Percentiles rank a stretch among this genome's conserved stretches.
phyloP scores from a whole-genome alignment of 2,329 filamentous ascomycete species.

The Hymenoscyphus infarciens region DNA sequence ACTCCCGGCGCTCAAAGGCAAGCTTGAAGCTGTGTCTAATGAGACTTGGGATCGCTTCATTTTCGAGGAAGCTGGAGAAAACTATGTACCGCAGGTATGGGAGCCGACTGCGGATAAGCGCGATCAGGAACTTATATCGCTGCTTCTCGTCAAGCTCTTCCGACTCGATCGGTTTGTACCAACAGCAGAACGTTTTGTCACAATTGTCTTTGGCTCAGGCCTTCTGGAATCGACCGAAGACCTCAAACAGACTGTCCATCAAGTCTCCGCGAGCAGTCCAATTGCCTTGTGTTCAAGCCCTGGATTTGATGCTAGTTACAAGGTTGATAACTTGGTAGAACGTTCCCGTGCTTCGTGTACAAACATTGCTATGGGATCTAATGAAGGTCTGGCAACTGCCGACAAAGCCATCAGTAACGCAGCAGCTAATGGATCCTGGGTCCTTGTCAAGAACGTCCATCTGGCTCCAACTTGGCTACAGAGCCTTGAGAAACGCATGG shows the following conservation, averaged over 20 bases:
- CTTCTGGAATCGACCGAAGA: slow-evolving; percentile 84
- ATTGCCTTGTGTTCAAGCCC: slow-evolving; percentile 92
- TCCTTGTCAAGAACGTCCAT: slow-evolving; percentile 98
- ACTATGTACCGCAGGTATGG: slow-evolving; percentile 75
- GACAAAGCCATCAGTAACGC: slow-evolving; percentile 95
- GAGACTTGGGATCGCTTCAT: slow-evolving; percentile 80
- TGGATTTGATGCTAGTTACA: slow-evolving; percentile 98
- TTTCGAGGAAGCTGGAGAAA: slow-evolving; percentile 80
- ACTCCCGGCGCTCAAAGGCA: slow-evolving; percentile 69
- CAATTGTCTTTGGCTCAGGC: slow-evolving; percentile 75
- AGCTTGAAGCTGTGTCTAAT: slow-evolving; percentile 58
- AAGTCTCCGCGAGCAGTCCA: slow-evolving; percentile 79
- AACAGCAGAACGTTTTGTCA: slow-evolving; percentile 85
- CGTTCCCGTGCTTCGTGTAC: slow-evolving; percentile 78
- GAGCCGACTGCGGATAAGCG: slow-evolving; percentile 58
- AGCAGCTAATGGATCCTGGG: slow-evolving; percentile 89
- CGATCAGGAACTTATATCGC: slow-evolving; percentile 75
- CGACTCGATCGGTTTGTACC: slow-evolving; percentile 94
- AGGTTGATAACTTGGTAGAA: slow-evolving; percentile 93
- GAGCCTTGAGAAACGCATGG: slow-evolving; percentile 93
- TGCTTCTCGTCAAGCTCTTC: slow-evolving; percentile 90
- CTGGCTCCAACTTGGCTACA: slow-evolving; percentile 94
- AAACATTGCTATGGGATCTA: slow-evolving; percentile 98
- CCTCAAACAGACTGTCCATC: slow-evolving; percentile 76
- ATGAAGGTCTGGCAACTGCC: slow-evolving; percentile 85